A percentile compares a stretch with the other conserved stretches of the same genome.
phyloP scores from a whole-genome alignment of 192 early-diverging fungal species.

The Linnemannia exigua region DNA sequence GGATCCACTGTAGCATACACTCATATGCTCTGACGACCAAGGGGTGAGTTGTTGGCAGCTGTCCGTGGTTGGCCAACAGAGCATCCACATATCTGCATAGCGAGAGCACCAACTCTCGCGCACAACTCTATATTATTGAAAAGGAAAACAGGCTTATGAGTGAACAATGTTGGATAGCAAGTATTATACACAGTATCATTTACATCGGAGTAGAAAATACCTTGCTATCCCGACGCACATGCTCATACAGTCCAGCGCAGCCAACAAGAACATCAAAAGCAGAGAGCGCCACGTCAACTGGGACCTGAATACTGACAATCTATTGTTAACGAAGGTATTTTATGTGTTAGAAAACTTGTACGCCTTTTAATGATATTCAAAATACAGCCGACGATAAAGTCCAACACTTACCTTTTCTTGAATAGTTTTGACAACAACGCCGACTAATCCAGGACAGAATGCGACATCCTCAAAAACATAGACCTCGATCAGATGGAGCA shows the following conservation, averaged over 20 bases:
- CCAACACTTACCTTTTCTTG: constrained; percentile 77
- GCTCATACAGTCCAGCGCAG: constrained; percentile 73
- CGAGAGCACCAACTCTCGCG: constrained; percentile 76
- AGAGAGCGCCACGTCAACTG: constrained; percentile 69
- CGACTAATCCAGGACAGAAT: constrained; percentile 79
- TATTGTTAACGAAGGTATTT: constrained; percentile 19
- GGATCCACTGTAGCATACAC: constrained; percentile 80
- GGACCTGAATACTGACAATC: constrained; percentile 71
- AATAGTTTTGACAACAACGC: constrained; percentile 76
- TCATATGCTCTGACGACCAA: constrained; percentile 83
- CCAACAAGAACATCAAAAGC: constrained; percentile 76
- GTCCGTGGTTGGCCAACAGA: constrained; percentile 63
- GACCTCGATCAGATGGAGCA: constrained; percentile 77
- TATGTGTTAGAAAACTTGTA: too few relatives aligned
- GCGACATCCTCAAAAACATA: constrained; percentile 83
- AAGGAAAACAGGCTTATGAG: not conserved
- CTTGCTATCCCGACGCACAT: constrained; percentile 77
- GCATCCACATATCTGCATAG: constrained; percentile 82
- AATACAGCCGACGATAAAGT: not conserved
- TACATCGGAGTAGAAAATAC: too few relatives aligned
- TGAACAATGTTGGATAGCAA: not conserved
- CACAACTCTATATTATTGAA: constrained; percentile 64
- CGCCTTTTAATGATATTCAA: too few relatives aligned
- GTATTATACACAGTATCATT: too few relatives aligned
- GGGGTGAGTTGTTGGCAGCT: constrained; percentile 61